Percentiles rank a stretch among this genome's conserved stretches.
Conservation (phyloP, 140 eudicot genomes). For the Oenanthe javanica region DNA sequence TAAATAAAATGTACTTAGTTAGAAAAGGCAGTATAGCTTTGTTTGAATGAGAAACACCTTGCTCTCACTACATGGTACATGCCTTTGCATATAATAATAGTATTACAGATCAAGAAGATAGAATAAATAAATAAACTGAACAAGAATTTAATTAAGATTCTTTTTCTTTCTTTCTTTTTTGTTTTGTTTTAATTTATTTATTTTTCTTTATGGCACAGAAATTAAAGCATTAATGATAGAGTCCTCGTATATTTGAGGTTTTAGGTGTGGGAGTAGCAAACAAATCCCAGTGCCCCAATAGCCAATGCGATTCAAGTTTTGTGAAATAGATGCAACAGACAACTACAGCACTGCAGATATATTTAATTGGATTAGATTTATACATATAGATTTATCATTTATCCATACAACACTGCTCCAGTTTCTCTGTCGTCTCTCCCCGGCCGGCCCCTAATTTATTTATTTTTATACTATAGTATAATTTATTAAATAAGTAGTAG, state of each 20-base stretch:
- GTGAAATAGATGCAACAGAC: constrained; percentile 52
- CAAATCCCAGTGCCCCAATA: constrained; percentile 49
- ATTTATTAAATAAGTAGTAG: not conserved
- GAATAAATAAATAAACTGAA: constrained; percentile 17
- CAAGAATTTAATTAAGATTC: constrained; percentile 39
- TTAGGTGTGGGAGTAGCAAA: constrained; percentile 71
- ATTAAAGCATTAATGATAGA: constrained; percentile 34
- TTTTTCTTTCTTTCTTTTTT: not conserved
- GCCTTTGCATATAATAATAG: constrained; percentile 22
- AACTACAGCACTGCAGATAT: constrained; percentile 31
- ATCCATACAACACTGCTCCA: not conserved
- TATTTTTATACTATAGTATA: not conserved
- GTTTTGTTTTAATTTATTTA: not conserved
- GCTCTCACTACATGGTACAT: constrained; percentile 13
- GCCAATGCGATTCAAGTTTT: constrained; percentile 56
- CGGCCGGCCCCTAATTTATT: too few relatives aligned
- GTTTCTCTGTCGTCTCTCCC: too few relatives aligned
- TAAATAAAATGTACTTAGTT: not conserved
- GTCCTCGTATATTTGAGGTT: constrained; percentile 10
- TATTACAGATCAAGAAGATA: not conserved
- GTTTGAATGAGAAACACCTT: constrained; percentile 10
- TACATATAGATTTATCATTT: constrained; percentile 1
- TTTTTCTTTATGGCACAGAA: constrained; percentile 38
- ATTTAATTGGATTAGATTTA: not conserved
- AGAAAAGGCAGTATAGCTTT: not conserved